Conservation (phyloP, 345 rosid genomes). For the Eucalyptus leucophloia region DNA sequence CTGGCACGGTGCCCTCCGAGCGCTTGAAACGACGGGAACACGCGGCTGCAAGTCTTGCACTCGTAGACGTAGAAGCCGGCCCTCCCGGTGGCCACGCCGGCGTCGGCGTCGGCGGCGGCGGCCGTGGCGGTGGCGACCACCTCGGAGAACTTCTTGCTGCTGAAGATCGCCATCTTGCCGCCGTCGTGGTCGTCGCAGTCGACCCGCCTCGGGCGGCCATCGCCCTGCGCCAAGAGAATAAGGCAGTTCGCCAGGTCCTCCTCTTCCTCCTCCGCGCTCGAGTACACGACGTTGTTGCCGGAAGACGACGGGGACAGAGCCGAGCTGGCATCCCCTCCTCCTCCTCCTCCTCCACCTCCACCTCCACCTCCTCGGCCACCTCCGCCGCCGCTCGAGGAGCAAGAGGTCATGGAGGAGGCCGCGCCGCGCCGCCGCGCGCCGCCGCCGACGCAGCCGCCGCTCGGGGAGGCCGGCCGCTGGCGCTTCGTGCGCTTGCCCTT, state of each 20-base stretch:
- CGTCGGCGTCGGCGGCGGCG: neutral
- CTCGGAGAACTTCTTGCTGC: conserved; percentile 17
- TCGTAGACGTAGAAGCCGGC: conserved; percentile 59
- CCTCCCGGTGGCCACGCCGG: conserved; percentile 1
- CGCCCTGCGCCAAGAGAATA: conserved; percentile 69
- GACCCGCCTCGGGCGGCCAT: neutral
- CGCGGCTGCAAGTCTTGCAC: conserved; percentile 84
- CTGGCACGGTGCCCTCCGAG: conserved; percentile 96
- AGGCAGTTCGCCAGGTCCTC: conserved; percentile 91
- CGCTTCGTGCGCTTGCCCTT: conserved; percentile 88
- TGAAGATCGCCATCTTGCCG: neutral
- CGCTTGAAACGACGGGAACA: conserved; percentile 90
- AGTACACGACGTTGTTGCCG: neutral
- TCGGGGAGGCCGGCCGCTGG: conserved; percentile 43
- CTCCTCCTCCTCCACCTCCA: neutral
- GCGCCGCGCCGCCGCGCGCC: neutral
- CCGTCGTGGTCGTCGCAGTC: neutral
- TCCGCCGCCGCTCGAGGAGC: conserved; percentile 38
- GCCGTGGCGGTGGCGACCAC: neutral
- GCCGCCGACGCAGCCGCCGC: neutral
- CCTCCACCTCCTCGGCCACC: neutral
- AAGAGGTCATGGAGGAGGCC: conserved; percentile 8
- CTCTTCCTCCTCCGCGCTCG: conserved; percentile 61
- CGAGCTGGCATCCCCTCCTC: neutral
- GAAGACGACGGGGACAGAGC: conserved; percentile 1